Base-by-base conservation (phyloP, 1,284 basidiomycete genomes). In the Microbotryomycetes sp. region DNA sequence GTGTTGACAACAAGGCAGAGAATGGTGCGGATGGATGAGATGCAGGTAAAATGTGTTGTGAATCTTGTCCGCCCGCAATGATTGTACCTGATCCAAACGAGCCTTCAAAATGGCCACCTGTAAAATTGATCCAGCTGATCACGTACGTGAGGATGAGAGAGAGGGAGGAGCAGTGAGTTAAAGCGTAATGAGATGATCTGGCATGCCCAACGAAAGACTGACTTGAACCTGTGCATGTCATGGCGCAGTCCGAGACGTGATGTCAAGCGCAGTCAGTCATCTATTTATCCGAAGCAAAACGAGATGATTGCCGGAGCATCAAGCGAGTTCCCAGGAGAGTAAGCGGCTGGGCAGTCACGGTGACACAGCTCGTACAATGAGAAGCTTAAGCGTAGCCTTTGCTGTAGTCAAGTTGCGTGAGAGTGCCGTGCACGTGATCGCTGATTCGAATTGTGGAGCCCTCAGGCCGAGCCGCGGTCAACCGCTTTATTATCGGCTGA, bases 101-200 rank as follows among this genome's bases (percentile, higher is more conserved):
- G 9, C 56, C 65, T 23, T 55, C 56, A n/a, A 66, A 58, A 32
- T 60, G 26, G 0, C 67, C 67, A 1, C 67, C 67, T 1, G 62
- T 68, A 29, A 68, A 68, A 49, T 60, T 62, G 26, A 68, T 54
- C 67, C 67, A 68, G 47, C 64, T 65, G 57, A 50, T 50, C 55
- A 29, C 52, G 45, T 1, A 12, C 23, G 7, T 14, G 2, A 6
- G 26, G 9, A 26, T 31, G 49, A 42, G 3, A 2, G 45, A 46
- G 45, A 19, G 25, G 16, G 45, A 48, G 54, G 26, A 29, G 22
- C 19, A n/a, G 56, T 28, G 52, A 19, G 22, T 3, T 49, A 32
- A n/a, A n/a, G n/a, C n/a, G n/a, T n/a, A n/a, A n/a, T n/a, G n/a
- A n/a, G n/a, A n/a, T n/a, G n/a, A n/a, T n/a, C n/a, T n/a, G n/a